These are phyloP conservation scores for Aspergillus baeticus DNA, from an alignment of 495 filamentous ascomycete genomes.

Conservation along the genomic window DNA sequence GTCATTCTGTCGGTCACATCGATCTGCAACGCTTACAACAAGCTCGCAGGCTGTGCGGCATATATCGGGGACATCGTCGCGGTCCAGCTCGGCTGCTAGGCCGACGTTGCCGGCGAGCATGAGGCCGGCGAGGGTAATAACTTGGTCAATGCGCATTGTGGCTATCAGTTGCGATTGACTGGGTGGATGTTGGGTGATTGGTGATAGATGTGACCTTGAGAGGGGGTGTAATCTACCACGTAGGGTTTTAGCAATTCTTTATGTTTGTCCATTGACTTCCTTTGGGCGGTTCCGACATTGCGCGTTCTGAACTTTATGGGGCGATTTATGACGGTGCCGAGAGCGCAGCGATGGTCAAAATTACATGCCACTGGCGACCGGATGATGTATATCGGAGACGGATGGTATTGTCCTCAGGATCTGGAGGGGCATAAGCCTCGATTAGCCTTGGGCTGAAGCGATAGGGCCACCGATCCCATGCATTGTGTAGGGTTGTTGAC, in stretches of 20 bases:
- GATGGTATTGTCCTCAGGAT: too few species aligned
- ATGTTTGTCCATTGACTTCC: too few species aligned
- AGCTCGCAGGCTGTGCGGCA: conserved; percentile 32
- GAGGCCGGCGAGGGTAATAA: conserved; percentile 29
- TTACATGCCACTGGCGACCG: too few species aligned
- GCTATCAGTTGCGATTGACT: conserved; percentile 13
- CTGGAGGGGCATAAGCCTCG: too few species aligned
- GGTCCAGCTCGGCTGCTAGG: conserved; percentile 29
- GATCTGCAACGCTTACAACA: conserved; percentile 25
- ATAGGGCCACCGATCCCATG: too few species aligned
- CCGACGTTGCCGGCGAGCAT: conserved; percentile 27
- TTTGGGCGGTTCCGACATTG: not conserved
- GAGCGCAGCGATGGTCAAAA: too few species aligned
- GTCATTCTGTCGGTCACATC: conserved; percentile 30
- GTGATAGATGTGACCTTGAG: not conserved
- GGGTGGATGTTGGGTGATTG: not conserved
- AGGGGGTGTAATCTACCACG: too few species aligned
- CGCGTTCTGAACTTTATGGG: too few species aligned
- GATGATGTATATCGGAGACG: too few species aligned
- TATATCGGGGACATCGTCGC: conserved; percentile 31
- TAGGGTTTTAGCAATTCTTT: too few species aligned
- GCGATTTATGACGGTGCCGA: not conserved
- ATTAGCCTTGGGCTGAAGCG: too few species aligned
- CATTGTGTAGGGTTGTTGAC: too few species aligned
- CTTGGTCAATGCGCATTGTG: conserved; percentile 29